phyloP scores from a whole-genome alignment of 306 rosid species.

The Acacia melanoxylon region DNA sequence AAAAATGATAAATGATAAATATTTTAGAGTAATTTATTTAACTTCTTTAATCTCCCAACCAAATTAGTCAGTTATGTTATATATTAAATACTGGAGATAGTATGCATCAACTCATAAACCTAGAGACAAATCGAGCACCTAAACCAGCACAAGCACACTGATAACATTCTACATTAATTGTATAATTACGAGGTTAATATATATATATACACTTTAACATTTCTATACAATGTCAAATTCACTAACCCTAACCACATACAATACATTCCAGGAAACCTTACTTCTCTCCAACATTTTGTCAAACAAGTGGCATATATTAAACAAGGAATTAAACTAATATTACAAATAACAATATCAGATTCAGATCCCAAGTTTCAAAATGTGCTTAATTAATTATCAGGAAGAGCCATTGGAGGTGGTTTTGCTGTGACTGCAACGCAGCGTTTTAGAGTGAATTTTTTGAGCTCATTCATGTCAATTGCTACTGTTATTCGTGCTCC shows the following conservation, averaged over 20 bases:
- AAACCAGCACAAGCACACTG: neutral
- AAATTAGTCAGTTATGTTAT: no score
- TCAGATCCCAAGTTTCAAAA: conserved; percentile 59
- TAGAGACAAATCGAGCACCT: neutral
- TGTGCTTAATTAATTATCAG: conserved; percentile 16
- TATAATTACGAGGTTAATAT: neutral
- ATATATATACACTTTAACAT: neutral
- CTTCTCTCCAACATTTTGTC: conserved; percentile 50
- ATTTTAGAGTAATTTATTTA: no score
- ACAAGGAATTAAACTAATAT: conserved; percentile 66
- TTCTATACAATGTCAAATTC: neutral
- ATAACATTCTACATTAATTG: neutral
- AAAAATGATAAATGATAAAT: no score
- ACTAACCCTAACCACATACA: conserved; percentile 34
- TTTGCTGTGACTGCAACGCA: conserved; percentile 47
- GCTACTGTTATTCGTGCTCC: neutral
- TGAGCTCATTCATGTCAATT: conserved; percentile 47
- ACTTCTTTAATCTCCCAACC: no score
- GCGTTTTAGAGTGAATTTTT: conserved; percentile 68
- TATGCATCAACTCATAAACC: neutral
- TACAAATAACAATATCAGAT: conserved; percentile 53
- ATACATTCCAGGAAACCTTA: conserved; percentile 73
- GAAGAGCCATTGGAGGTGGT: conserved; percentile 37
- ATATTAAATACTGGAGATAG: no score
- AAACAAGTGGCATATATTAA: conserved; percentile 51